Conservation (phyloP, 2,329 filamentous ascomycete genomes). For the Monosporascus sp. region DNA sequence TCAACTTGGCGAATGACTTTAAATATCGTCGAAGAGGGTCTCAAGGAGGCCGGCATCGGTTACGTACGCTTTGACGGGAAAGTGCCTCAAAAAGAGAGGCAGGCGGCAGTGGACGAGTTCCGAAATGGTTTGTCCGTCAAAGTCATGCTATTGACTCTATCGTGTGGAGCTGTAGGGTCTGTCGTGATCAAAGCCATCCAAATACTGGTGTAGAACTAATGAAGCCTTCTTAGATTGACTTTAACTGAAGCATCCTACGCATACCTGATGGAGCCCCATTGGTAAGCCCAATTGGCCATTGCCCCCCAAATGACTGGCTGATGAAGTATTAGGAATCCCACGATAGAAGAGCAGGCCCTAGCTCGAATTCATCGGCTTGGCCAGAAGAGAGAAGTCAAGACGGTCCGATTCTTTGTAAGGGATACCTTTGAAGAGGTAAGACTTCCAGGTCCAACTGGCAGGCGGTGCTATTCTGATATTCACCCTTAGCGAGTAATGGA, state of each 20-base stretch:
- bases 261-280: slow-evolving; percentile 48
- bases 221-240: slow-evolving; percentile 26
- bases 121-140: slow-evolving; percentile 28
- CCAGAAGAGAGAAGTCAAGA: too few relatives aligned
- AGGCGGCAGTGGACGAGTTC: slow-evolving; percentile 36
- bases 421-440: too few relatives aligned
- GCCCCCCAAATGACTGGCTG: too few relatives aligned
- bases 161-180: slow-evolving; percentile 48
- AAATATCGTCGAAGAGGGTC: slow-evolving; percentile 36
- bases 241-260: slow-evolving; percentile 42
- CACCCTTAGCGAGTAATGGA: slow-evolving; percentile 17
- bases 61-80: slow-evolving; percentile 44
- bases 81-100: slow-evolving; percentile 36
- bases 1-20: slow-evolving; percentile 47
- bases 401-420: too few relatives aligned
- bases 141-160: slow-evolving; percentile 44
- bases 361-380: too few relatives aligned
- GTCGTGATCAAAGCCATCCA: not conserved
- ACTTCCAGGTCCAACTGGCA: too few relatives aligned
- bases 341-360: too few relatives aligned
- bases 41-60: slow-evolving; percentile 29
- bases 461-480: too few relatives aligned
- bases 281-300: too few relatives aligned
- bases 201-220: not conserved
- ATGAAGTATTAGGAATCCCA: too few relatives aligned